Evolutionary conservation across 2,329 filamentous ascomycete species (phyloP), one percentile per base, ranked within the genome.

Genomic region (Curvularia spicifera): DNA sequence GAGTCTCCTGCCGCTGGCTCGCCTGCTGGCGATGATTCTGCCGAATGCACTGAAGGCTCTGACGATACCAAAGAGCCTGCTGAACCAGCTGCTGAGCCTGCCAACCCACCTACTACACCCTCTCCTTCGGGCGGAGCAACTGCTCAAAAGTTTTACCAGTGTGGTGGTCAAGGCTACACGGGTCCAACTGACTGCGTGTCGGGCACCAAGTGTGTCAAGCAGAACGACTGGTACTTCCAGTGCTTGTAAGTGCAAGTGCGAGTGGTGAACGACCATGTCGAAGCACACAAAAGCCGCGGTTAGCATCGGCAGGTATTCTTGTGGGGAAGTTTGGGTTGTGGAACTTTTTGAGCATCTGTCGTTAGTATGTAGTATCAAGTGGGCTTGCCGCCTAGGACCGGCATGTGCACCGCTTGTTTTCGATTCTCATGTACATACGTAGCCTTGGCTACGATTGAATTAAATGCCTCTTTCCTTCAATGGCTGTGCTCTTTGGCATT

Each of bases 221-320:
- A 65, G 54, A 83, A 82, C 72, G 67, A 74, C 7, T 83, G 78
- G 67, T 83, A 83, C 74, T 78, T 66, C 28, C 81, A 83, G 74
- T 83, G 81, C 68, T 51, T 73, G 29, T 73, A 70, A 39, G 51
- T 31, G 12, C 22, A 22, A 18, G 7, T 37, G 13, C 29, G 22
- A 15, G 24, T 28, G 44, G 29, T n/a, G 10, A n/a, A 44, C 47
- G 37, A 40, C 35, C 28, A 44, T 31, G n/a, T 47, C 24, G 35
- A 24, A 44, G 29, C 18, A 39, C 37, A 15, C 12, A 37, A 43
- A 50, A 35, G 45, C 22, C 9, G 40, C 40, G 24, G 39, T 31
- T 50, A 26, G 46, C 31, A 26, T 57, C 29, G 50, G 29, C 15
- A 24, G 42, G 48, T 6, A 13, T 13, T 45, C n/a, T 48, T 33